Evolutionary conservation across 345 rosid genomes (phyloP).

Genomic region (Moricandia arvensis): DNA sequence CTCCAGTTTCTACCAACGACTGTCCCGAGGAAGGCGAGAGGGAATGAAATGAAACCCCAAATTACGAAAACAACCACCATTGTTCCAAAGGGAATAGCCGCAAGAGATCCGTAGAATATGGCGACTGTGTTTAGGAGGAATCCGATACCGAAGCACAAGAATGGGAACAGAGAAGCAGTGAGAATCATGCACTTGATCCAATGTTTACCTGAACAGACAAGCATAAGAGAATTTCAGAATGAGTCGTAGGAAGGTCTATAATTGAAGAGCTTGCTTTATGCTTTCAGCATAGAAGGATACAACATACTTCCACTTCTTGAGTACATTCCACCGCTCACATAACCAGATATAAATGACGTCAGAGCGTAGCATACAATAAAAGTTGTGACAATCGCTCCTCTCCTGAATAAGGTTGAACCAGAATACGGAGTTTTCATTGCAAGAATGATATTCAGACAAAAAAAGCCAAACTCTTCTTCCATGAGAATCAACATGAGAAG

Average conservation of each 20-base stretch:
- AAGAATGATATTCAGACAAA: not conserved
- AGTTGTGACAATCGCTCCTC: slow-evolving; percentile 45
- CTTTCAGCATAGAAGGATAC: not conserved
- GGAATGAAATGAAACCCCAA: slow-evolving; percentile 97
- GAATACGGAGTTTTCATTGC: not conserved
- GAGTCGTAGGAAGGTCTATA: not conserved
- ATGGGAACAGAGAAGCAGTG: slow-evolving; percentile 90
- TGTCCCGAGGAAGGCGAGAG: slow-evolving; percentile 93
- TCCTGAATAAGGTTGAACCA: slow-evolving; percentile 23
- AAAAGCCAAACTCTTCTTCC: not conserved
- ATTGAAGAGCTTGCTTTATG: slow-evolving; percentile 7
- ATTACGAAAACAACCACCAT: slow-evolving; percentile 90
- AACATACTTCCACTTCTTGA: slow-evolving; percentile 85
- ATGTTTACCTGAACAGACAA: slow-evolving; percentile 60
- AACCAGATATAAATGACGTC: slow-evolving; percentile 91
- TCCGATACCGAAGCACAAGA: slow-evolving; percentile 93
- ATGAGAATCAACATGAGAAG: too few relatives aligned
- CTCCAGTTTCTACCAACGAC: slow-evolving; percentile 96
- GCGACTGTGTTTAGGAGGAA: slow-evolving; percentile 83
- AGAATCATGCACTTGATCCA: slow-evolving; percentile 98
- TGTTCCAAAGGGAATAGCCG: slow-evolving; percentile 96
- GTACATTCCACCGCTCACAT: slow-evolving; percentile 97
- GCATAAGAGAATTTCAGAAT: not conserved
- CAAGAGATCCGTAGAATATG: slow-evolving; percentile 89
- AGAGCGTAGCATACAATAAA: slow-evolving; percentile 93